phyloP scores from a whole-genome alignment of 140 eudicot genomes.

The Flaveria floridana region DNA sequence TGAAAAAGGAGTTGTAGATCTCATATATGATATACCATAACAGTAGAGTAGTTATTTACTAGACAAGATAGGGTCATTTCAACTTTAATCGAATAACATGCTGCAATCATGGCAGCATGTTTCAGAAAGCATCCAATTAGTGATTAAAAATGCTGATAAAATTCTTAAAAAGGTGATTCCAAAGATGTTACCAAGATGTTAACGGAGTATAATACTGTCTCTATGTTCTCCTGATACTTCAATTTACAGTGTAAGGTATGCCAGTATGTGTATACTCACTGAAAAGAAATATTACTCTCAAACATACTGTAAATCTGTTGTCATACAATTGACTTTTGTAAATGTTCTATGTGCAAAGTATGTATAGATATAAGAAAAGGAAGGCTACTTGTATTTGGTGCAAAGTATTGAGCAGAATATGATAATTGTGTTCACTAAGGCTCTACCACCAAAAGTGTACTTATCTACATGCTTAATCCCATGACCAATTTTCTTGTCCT shows the following conservation, averaged over 20 bases:
- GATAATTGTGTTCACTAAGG: no score
- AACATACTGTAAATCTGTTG: no score
- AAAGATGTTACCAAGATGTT: not conserved
- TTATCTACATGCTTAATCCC: no score
- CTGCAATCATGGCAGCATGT: constrained; percentile 17
- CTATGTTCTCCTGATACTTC: not conserved
- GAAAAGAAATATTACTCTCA: not conserved
- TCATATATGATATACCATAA: constrained; percentile 2
- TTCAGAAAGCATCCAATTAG: not conserved
- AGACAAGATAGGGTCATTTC: not conserved
- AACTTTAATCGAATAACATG: constrained; percentile 12
- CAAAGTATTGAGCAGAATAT: no score
- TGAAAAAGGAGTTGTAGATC: not conserved
- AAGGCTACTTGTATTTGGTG: no score
- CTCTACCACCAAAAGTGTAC: no score
- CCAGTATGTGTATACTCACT: not conserved
- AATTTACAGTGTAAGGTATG: not conserved
- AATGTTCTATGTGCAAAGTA: no score
- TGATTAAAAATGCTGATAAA: constrained; percentile 3
- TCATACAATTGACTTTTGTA: no score
- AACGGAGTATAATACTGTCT: not conserved
- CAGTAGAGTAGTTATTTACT: constrained; percentile 13
- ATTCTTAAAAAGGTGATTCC: not conserved
- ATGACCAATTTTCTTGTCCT: no score
- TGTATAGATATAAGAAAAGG: no score